Evolutionary conservation across 129 eudicot species (phyloP).

Genomic region (Saussurea involucrata): DNA sequence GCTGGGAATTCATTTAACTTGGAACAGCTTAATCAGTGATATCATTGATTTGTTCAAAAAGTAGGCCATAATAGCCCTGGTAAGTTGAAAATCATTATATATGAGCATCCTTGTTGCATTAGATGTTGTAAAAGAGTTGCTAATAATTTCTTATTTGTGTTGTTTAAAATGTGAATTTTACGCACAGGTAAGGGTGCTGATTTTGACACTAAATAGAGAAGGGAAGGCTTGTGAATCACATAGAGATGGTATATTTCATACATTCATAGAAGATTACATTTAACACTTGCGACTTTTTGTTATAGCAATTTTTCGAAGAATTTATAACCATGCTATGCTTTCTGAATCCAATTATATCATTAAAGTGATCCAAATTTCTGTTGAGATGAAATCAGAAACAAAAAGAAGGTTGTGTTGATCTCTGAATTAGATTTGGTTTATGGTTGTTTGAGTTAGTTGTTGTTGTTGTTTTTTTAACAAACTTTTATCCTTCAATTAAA

Average conservation of each 20-base stretch:
- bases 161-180: not conserved
- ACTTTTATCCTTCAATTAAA: not conserved
- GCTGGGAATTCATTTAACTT: constrained; percentile 46
- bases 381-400: not conserved
- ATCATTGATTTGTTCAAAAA: not conserved
- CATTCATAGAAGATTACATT: not conserved
- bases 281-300: not conserved
- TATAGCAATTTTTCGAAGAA: not conserved
- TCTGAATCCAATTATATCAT: not conserved
- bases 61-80: constrained; percentile 10
- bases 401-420: not conserved
- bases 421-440: not conserved
- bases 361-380: not conserved
- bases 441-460: not conserved
- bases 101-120: not conserved
- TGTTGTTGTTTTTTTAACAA: constrained; percentile 1
- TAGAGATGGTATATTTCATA: constrained; percentile 14
- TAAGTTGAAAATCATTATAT: constrained; percentile 6
- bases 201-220: constrained; percentile 16
- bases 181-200: constrained; percentile 10
- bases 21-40: constrained; percentile 10
- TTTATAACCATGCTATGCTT: not conserved
- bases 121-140: not conserved
- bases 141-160: not conserved
- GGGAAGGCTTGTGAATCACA: constrained; percentile 7